These are phyloP conservation scores for Hypoxylon rubiginosum DNA, from an alignment of 2,329 filamentous ascomycete genomes.

Conservation along the genomic window DNA sequence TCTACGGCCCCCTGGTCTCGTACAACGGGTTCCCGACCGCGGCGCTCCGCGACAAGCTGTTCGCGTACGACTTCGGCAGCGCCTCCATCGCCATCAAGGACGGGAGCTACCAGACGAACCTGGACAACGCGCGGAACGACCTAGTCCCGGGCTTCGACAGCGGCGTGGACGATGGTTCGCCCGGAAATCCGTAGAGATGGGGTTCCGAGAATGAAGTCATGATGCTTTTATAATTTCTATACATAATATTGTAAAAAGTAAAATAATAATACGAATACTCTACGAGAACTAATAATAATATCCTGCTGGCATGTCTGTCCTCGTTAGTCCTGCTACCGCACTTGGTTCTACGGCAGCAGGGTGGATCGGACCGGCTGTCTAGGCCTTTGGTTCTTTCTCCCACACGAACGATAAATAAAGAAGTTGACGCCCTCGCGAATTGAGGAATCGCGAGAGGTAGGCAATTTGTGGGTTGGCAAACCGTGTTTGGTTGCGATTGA, in stretches of 20 bases:
- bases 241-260: neutral
- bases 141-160: constrained; percentile 72
- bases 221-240: neutral
- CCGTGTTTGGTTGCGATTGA: constrained; percentile 1
- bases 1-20: constrained; percentile 48
- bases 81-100: constrained; percentile 49
- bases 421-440: constrained; percentile 73
- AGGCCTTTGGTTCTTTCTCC: constrained; percentile 73
- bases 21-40: constrained; percentile 49
- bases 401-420: constrained; percentile 70
- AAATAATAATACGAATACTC: constrained; percentile 8
- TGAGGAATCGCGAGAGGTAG: constrained; percentile 70
- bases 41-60: constrained; percentile 45
- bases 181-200: constrained; percentile 43
- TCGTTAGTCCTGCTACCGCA: constrained; percentile 74
- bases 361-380: constrained; percentile 78
- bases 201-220: neutral
- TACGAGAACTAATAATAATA: neutral
- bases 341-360: constrained; percentile 68
- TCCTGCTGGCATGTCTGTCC: constrained; percentile 65
- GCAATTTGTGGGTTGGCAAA: constrained; percentile 68
- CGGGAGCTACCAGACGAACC: constrained; percentile 39
- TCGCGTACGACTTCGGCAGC: constrained; percentile 47
- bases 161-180: constrained; percentile 55
- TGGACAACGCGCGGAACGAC: constrained; percentile 54